Conservation (phyloP, 2,329 filamentous ascomycete species). For the Cladorrhinum sp. region DNA sequence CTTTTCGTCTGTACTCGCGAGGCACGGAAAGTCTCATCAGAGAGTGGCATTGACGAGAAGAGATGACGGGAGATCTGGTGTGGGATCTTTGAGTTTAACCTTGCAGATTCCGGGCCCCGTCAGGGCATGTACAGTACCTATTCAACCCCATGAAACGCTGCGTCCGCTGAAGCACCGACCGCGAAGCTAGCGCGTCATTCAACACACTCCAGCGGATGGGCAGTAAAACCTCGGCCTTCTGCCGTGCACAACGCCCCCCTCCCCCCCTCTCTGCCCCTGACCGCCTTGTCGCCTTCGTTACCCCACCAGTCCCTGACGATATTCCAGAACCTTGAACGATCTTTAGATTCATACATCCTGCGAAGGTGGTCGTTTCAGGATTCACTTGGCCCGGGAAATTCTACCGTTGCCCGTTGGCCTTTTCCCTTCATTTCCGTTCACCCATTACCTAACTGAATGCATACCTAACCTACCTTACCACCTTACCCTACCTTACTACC, state of each 20-base stretch:
- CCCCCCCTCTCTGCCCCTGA: slow-evolving; percentile 4
- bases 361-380: slow-evolving; percentile 3
- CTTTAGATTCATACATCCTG: neutral
- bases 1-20: neutral
- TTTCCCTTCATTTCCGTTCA: neutral
- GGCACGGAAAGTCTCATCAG: neutral
- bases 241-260: slow-evolving; percentile 17
- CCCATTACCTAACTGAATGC: neutral
- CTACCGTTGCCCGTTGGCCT: neutral
- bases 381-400: neutral
- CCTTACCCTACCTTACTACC: neutral
- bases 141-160: slow-evolving; percentile 21
- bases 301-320: slow-evolving; percentile 8
- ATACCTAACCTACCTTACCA: neutral
- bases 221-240: neutral
- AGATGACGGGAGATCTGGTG: neutral
- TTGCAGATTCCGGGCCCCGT: neutral
- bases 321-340: slow-evolving; percentile 14
- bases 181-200: slow-evolving; percentile 25
- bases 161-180: slow-evolving; percentile 13
- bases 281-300: slow-evolving; percentile 6
- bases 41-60: neutral
- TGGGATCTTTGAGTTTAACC: neutral
- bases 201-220: neutral
- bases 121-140: slow-evolving; percentile 14